Evolutionary conservation across 164 flowering plant species (phyloP).

Genomic region (Piper longum): DNA sequence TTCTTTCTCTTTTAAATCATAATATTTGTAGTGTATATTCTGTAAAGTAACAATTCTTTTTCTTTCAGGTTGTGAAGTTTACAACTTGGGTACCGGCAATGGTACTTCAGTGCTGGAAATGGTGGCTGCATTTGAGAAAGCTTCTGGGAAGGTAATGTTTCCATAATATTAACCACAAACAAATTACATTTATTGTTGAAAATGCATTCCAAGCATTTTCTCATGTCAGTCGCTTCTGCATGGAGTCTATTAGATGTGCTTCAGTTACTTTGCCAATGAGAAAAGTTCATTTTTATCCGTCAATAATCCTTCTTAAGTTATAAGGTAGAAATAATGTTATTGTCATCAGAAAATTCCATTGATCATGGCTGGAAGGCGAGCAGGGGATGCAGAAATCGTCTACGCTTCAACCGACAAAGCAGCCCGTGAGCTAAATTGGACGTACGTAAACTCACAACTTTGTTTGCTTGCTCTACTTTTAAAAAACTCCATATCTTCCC

Average conservation of each 20-base stretch:
- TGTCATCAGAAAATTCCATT: conserved; percentile 77
- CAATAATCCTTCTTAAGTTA: background rate
- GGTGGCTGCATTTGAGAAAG: conserved; percentile 54
- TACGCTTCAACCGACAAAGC: conserved; percentile 84
- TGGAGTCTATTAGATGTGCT: too few relatives aligned
- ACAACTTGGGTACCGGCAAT: conserved; percentile 54
- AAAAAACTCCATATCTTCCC: background rate
- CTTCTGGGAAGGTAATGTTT: conserved; percentile 43
- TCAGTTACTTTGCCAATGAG: too few relatives aligned
- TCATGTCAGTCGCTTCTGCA: too few relatives aligned
- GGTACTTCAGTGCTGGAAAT: conserved; percentile 58
- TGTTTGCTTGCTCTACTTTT: background rate
- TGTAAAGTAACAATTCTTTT: background rate
- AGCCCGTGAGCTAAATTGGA: conserved; percentile 77
- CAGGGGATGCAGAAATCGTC: conserved; percentile 90
- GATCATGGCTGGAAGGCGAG: conserved; percentile 57
- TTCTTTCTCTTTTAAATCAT: too few relatives aligned
- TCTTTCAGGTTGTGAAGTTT: conserved; percentile 36
- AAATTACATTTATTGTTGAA: background rate
- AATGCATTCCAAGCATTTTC: background rate
- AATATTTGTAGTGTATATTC: background rate
- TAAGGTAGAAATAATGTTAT: background rate
- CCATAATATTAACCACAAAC: background rate
- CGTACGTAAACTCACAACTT: conserved; percentile 25
- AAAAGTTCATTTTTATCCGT: too few relatives aligned